phyloP scores from a whole-genome alignment of 164 flowering plant genomes.

The Chloranthus sessilifolius region DNA sequence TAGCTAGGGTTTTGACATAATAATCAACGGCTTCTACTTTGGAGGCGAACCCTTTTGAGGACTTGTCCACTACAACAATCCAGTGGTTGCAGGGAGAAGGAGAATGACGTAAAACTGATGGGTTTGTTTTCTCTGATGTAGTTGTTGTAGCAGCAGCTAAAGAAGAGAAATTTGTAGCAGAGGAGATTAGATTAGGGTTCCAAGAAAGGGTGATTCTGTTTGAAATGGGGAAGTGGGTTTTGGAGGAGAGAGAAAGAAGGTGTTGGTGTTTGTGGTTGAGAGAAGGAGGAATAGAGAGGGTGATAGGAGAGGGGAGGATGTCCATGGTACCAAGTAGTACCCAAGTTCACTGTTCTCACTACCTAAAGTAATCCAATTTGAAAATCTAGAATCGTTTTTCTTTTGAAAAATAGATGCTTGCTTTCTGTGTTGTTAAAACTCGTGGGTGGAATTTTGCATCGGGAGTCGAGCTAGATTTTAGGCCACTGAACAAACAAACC shows the following conservation, averaged over 20 bases:
- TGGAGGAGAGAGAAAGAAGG: not conserved
- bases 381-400: too few relatives aligned
- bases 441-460: too few relatives aligned
- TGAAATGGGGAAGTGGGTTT: not conserved
- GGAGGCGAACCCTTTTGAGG: constrained; percentile 33
- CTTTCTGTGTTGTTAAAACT: too few relatives aligned
- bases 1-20: constrained; percentile 48
- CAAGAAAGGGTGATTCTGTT: constrained; percentile 10
- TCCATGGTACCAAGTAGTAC: too few relatives aligned
- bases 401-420: too few relatives aligned
- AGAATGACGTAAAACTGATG: constrained; percentile 11
- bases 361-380: too few relatives aligned
- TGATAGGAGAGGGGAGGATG: not conserved
- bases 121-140: constrained; percentile 13
- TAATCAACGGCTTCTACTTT: constrained; percentile 48
- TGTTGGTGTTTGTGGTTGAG: not conserved
- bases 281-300: not conserved
- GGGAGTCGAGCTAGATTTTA: too few relatives aligned
- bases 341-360: too few relatives aligned
- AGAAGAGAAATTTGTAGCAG: not conserved
- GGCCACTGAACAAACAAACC: too few relatives aligned
- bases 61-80: constrained; percentile 59
- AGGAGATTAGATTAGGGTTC: not conserved
- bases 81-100: constrained; percentile 33
- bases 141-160: constrained; percentile 7